Percentiles rank a stretch among this genome's conserved stretches.
These are phyloP conservation scores for Cinchona pubescens DNA, from an alignment of 257 asterid species.

Conservation along the genomic window DNA sequence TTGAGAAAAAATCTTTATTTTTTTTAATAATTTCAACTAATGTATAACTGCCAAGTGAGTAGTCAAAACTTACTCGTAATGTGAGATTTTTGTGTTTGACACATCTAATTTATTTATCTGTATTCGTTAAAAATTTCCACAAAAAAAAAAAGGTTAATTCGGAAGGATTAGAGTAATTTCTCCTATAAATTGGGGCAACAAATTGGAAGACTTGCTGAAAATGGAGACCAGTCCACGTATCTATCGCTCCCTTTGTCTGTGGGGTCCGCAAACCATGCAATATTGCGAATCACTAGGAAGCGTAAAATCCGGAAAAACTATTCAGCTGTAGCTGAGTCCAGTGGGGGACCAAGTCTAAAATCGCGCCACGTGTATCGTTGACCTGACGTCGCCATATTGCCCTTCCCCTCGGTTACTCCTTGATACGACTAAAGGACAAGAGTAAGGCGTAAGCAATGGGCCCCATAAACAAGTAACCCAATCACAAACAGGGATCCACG, in stretches of 20 bases:
- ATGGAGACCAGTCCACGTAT: conserved; percentile 14
- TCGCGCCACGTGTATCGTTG: conserved; percentile 33
- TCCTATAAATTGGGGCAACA: background rate
- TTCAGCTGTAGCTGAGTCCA: conserved; percentile 10
- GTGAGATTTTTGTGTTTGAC: no score
- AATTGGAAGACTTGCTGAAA: background rate
- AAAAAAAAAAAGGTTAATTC: no score
- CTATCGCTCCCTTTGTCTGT: conserved; percentile 2
- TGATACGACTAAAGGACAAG: conserved; percentile 3
- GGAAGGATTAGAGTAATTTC: no score
- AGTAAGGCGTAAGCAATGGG: conserved; percentile 9
- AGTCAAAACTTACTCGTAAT: no score
- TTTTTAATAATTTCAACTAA: no score
- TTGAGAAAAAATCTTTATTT: no score
- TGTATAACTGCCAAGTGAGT: no score
- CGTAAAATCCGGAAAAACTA: conserved; percentile 30
- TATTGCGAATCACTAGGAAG: conserved; percentile 12
- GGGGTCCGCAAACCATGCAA: conserved; percentile 15
- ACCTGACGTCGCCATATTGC: background rate
- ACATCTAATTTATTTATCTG: no score
- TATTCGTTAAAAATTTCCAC: no score
- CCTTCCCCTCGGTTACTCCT: background rate
- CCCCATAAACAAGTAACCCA: conserved; percentile 11
- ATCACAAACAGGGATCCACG: conserved; percentile 28
- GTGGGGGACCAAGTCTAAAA: conserved; percentile 10